Base-by-base conservation (phyloP, 768 basidiomycete species). In the Boletus patriciae region DNA sequence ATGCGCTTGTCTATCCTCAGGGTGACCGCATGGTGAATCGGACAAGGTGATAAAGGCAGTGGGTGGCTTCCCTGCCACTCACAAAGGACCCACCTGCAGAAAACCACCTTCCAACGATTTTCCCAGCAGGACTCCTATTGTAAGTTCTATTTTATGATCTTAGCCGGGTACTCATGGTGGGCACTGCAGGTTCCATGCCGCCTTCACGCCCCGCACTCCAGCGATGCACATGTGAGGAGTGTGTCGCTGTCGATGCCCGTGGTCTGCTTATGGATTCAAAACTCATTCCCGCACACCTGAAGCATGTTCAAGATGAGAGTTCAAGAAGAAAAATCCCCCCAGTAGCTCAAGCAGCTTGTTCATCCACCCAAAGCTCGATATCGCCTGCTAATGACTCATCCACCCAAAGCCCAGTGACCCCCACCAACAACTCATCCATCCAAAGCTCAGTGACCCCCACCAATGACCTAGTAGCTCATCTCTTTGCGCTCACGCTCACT, bases 221-320 rank as follows among this genome's bases (percentile, higher is more conserved):
- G 16, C 21, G 13, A 34, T 57, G 59, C 40, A 46, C 27, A 3
- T 60, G 59, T 13, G 31, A 57, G 42, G 38, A 57, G 10, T 57
- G 51, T 23, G 29, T 57, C n/a, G 3, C 23, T 29, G 23, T 5
- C 7, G 12, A 46, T 4, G 9, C 55, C 6, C 40, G 43, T 33
- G 52, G 55, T 13, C 21, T 48, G 1, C 6, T 40, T 7, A 60
- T 62, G 42, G 50, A 54, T 12, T 9, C 46, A 2, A 13, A 27
- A 12, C 48, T 59, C 25, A 40, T 59, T 7, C 57, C 58, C 16
- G 21, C 38, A 3, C 54, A 59, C n/a, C 13, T 54, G n/a, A 51
- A 55, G 10, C 4, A 15, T 38, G 21, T 48, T 11, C 3, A 5
- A n/a, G 25, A 48, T 9, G 23, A 55, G n/a, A 46, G 31, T 19